These are phyloP conservation scores for Crithidia fasciculata DNA, from an alignment of 208 protist genomes.

Conservation along the genomic window DNA sequence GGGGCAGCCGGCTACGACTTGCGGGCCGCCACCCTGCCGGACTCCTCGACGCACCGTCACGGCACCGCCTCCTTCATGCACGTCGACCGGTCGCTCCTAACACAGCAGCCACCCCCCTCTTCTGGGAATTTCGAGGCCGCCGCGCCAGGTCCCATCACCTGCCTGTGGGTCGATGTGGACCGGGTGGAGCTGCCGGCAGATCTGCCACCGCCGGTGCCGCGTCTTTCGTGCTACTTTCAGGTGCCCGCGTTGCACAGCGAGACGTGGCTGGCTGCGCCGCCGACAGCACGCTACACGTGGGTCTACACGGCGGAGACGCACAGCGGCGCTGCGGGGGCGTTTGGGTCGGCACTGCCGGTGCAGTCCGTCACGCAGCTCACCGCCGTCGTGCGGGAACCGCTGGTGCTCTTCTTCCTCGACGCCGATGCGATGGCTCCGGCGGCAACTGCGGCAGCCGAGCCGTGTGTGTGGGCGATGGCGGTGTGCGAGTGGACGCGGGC, in stretches of 20 bases:
- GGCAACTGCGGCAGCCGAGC: background rate
- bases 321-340: conserved; percentile 22
- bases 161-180: conserved; percentile 60
- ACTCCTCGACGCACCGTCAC: background rate
- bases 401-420: conserved; percentile 83
- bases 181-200: conserved; percentile 65
- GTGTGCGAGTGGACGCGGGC: conserved; percentile 72
- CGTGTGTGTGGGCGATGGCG: conserved; percentile 74
- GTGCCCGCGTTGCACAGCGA: conserved; percentile 51
- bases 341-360: conserved; percentile 45
- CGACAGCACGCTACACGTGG: conserved; percentile 68
- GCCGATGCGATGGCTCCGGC: conserved; percentile 45
- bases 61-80: conserved; percentile 26
- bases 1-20: background rate
- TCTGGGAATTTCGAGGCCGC: background rate
- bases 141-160: background rate
- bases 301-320: conserved; percentile 49
- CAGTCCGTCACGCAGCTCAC: conserved; percentile 46
- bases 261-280: conserved; percentile 70
- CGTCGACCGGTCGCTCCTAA: conserved; percentile 31
- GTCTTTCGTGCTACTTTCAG: conserved; percentile 82
- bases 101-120: conserved; percentile 1
- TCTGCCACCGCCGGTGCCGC: conserved; percentile 48
- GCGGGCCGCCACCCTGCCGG: background rate
- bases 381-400: conserved; percentile 65